Base-by-base conservation (phyloP, 768 basidiomycete species). In the Arthromyces matolae region DNA sequence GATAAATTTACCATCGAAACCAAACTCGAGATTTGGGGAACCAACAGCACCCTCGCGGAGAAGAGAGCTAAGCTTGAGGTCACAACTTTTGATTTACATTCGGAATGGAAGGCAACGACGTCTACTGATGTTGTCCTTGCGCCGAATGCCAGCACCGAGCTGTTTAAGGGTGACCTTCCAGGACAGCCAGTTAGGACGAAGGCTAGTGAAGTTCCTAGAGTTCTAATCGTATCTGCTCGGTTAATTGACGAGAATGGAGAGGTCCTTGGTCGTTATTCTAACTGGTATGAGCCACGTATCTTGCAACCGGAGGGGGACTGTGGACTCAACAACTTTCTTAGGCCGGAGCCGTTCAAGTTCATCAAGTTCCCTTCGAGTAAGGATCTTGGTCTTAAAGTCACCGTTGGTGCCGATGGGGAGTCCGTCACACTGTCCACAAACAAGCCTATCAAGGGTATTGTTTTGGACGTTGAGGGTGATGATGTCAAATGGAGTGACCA, bases 321-420 rank as follows among this genome's bases (percentile, higher is more conserved):
- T 38, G 50, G 43, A 50, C 12, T 27, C 7, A 23, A 13, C 16
- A 40, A n/a, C n/a, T 45, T 45, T 5, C 32, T 49, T 42, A 94
- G 93, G 93, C 93, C 93, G 10, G 91, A 94, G 64, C 93, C 93
- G 14, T 96, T 86, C 76, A 96, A 96, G 67, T 94, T 81, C 67
- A 83, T 96, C 64, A 69, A 78, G 45, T 94, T 93, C 75, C 90
- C 92, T 27, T 58, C 78, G 9, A 64, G 74, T 24, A 65, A 73
- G 45, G 77, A 79, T 43, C 63, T 87, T 42, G 81, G 79, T 10
- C 74, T 96, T 45, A 67, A 72, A 45, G 74, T 83, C 52, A 65
- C 59, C 8, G 70, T 79, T 6, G 65, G 62, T 27, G 45, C 62
- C 10, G 80, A 86, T 51, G 82, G 83, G 14, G 81, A 83, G 62